Evolutionary conservation across 352 stramenopile genomes (phyloP).

Genomic region (Pythium periplocum): DNA sequence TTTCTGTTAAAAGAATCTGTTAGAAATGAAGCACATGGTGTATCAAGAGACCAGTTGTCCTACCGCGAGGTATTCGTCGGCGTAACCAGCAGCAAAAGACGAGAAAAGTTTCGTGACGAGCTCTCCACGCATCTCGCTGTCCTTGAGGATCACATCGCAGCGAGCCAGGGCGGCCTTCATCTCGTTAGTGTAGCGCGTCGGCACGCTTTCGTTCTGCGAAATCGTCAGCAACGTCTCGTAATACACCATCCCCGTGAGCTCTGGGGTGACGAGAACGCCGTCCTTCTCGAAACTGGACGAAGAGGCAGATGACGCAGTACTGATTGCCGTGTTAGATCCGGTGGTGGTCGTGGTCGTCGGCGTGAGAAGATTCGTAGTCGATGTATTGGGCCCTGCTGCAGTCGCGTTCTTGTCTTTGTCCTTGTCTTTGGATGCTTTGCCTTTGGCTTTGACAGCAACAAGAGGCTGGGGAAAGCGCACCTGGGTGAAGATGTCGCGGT

Average conservation of each 20-base stretch:
- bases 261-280: constrained; percentile 15
- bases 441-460: constrained; percentile 26
- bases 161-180: constrained; percentile 42
- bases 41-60: background rate
- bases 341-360: background rate
- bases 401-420: constrained; percentile 9
- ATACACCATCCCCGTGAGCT: constrained; percentile 31
- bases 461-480: constrained; percentile 52
- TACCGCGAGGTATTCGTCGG: constrained; percentile 65
- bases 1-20: constrained; percentile 36
- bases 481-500: constrained; percentile 28
- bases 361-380: constrained; percentile 7
- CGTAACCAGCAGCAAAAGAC: constrained; percentile 48
- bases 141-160: constrained; percentile 62
- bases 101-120: constrained; percentile 66
- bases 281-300: constrained; percentile 54
- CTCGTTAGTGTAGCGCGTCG: constrained; percentile 24
- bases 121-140: constrained; percentile 58
- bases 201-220: constrained; percentile 36
- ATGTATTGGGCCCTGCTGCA: constrained; percentile 6
- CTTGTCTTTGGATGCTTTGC: constrained; percentile 24
- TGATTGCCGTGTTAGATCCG: background rate
- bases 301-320: constrained; percentile 11
- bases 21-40: background rate
- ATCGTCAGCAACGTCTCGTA: constrained; percentile 50